Conservation (phyloP, 371 early-diverging fungal species). For the Mucor sp. region DNA sequence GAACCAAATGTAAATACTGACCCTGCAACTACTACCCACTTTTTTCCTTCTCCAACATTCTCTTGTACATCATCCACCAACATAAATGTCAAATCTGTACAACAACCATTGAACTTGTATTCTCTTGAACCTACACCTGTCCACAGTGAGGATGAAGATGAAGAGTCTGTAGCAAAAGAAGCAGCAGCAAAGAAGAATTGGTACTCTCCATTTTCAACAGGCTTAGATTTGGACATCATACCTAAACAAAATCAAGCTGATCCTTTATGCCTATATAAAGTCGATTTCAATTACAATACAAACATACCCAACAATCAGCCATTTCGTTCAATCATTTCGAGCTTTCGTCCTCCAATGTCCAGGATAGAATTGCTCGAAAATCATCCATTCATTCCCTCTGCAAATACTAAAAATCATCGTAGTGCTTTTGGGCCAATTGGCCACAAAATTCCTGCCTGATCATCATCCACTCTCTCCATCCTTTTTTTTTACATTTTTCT, state of each 20-base stretch:
- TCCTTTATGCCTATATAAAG: slow-evolving; percentile 19
- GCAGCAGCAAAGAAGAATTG: slow-evolving; percentile 15
- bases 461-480: not conserved
- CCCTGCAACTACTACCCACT: not conserved
- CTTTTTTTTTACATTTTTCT: not conserved
- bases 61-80: slow-evolving; percentile 5
- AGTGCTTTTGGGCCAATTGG: slow-evolving; percentile 23
- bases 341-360: not conserved
- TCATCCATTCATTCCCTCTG: slow-evolving; percentile 29
- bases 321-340: not conserved
- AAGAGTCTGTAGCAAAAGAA: not conserved
- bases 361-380: slow-evolving; percentile 26
- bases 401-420: slow-evolving; percentile 1
- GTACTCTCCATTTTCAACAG: slow-evolving; percentile 40
- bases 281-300: slow-evolving; percentile 8
- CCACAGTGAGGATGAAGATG: slow-evolving; percentile 20
- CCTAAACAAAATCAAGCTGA: slow-evolving; percentile 18
- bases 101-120: slow-evolving; percentile 1
- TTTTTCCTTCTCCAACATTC: slow-evolving; percentile 8
- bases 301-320: slow-evolving; percentile 5
- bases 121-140: slow-evolving; percentile 17
- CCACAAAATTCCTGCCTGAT: slow-evolving; percentile 4
- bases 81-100: not conserved
- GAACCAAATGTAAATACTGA: slow-evolving; percentile 3
- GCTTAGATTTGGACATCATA: slow-evolving; percentile 34